Evolutionary conservation across 2,329 filamentous ascomycete genomes (phyloP).

Genomic region (Fusarium goolgardi): DNA sequence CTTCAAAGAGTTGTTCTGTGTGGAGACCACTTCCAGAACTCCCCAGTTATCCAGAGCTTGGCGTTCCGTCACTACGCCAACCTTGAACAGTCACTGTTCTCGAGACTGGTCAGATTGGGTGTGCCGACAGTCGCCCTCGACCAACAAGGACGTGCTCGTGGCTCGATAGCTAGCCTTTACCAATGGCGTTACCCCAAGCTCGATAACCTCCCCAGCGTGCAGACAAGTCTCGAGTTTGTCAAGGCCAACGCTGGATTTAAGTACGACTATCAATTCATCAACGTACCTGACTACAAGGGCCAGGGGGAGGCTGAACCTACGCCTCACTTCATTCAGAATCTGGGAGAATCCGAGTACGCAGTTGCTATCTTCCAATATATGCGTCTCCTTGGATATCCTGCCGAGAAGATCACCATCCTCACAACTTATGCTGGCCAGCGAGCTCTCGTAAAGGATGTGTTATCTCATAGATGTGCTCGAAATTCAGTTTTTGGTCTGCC

Average conservation of each 20-base stretch:
- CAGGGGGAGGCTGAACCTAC: conserved; percentile 88
- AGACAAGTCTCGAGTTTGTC: conserved; percentile 76
- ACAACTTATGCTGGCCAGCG: conserved; percentile 94
- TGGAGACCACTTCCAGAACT: conserved; percentile 97
- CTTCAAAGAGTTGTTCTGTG: conserved; percentile 91
- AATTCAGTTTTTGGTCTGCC: conserved; percentile 90
- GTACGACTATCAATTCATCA: conserved; percentile 96
- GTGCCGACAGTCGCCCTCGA: conserved; percentile 93
- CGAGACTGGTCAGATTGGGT: conserved; percentile 87
- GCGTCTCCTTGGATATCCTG: conserved; percentile 93
- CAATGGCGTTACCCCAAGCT: conserved; percentile 90
- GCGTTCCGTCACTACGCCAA: conserved; percentile 96
- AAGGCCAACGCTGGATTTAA: conserved; percentile 90
- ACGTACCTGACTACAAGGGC: conserved; percentile 93
- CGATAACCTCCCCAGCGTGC: conserved; percentile 80
- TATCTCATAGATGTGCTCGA: conserved; percentile 83
- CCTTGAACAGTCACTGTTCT: conserved; percentile 94
- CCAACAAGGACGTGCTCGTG: conserved; percentile 90
- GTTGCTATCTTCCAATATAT: conserved; percentile 98
- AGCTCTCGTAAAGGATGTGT: conserved; percentile 87
- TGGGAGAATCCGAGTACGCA: conserved; percentile 96
- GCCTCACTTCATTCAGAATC: conserved; percentile 94
- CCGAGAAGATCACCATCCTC: conserved; percentile 84
- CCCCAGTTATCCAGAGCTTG: conserved; percentile 92
- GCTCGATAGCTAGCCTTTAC: conserved; percentile 89